Evolutionary conservation across 2,329 filamentous ascomycete species (phyloP), one percentile per base, ranked within the genome.

Genomic region (Fusarium decemcellulare): DNA sequence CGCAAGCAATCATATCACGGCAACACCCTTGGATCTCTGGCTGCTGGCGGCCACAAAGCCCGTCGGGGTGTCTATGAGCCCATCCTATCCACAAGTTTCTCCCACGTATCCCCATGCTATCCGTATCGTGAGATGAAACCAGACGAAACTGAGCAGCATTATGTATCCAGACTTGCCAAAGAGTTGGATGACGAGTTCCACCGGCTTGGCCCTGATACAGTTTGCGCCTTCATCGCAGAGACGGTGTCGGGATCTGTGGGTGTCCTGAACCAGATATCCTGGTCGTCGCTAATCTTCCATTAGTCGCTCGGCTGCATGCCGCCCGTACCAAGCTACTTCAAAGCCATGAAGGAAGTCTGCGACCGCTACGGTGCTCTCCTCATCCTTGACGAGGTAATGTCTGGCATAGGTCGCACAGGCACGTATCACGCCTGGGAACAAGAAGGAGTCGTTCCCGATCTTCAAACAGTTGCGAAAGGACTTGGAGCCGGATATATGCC

Each of bases 391-490:
- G 85, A 89, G 76, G 85, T 94, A 65, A 93, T 94, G 91, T 91
- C 87, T 44, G 90, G 90, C 9, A 87, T 88, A 78, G 90, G 90
- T 2, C 84, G 90, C 3, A 85, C 83, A 0, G 90, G 89, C 0
- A 87, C 82, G 2, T 75, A 92, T 67, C 86, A 92, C 78, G 87
- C 89, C 2, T 92, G 88, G 86, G 83, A 92, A 67, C 84, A 90
- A 44, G 86, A 91, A 80, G 82, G 11, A 4, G 68, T 84, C 0
- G 63, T 74, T 0, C 91, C 91, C 0, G 91, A 93, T 72, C 84
- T 93, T 2, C 87, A 91, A 74, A 88, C 89, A 0, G 78, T 92
- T 2, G 91, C 88, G 0, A 93, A 93, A 76, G 89, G 87, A 0
- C 82, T 93, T 1, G 89, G 86, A 1, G 71, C 69, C 0, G 72